A percentile compares a stretch with the other conserved stretches of the same genome.
Conservation (phyloP, 805 yeast species). For the Lachancea thermotolerans region DNA sequence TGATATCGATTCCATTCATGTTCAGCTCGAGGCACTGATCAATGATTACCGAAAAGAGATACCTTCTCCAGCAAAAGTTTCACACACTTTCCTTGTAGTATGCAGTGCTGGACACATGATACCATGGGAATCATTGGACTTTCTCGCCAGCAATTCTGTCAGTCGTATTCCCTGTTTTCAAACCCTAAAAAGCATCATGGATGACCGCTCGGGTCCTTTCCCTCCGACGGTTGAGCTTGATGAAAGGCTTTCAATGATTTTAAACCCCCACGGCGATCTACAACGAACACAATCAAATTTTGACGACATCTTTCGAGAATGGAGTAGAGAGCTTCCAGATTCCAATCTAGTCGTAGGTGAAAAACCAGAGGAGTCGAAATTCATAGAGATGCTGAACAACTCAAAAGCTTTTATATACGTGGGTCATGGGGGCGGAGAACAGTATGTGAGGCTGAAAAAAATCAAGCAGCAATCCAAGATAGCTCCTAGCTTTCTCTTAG, state of each 20-base stretch:
- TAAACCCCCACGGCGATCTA: constrained; percentile 82
- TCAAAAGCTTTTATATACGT: constrained; percentile 61
- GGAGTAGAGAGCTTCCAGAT: constrained; percentile 22
- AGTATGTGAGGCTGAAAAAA: constrained; percentile 52
- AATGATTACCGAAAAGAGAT: constrained; percentile 23
- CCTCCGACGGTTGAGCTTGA: constrained; percentile 18
- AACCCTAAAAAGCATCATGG: constrained; percentile 36
- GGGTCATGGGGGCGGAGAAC: constrained; percentile 98
- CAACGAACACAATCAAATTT: constrained; percentile 56
- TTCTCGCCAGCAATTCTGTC: constrained; percentile 47
- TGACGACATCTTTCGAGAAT: constrained; percentile 35
- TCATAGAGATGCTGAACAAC: constrained; percentile 37
- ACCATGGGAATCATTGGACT: constrained; percentile 86
- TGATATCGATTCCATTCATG: constrained; percentile 48
- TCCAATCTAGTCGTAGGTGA: constrained; percentile 52
- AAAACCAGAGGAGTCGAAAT: constrained; percentile 51
- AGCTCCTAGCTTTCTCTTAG: constrained; percentile 66
- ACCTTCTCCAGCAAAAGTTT: not conserved
- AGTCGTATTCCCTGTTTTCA: constrained; percentile 69
- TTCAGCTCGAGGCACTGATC: constrained; percentile 44
- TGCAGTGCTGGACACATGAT: constrained; percentile 58
- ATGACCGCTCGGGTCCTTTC: constrained; percentile 10
- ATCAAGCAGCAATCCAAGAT: constrained; percentile 39
- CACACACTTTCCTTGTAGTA: constrained; percentile 65
- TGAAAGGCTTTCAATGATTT: constrained; percentile 48